Evolutionary conservation across 2,329 filamentous ascomycete genomes (phyloP).

Genomic region (Microdochium trichocladiopsis): DNA sequence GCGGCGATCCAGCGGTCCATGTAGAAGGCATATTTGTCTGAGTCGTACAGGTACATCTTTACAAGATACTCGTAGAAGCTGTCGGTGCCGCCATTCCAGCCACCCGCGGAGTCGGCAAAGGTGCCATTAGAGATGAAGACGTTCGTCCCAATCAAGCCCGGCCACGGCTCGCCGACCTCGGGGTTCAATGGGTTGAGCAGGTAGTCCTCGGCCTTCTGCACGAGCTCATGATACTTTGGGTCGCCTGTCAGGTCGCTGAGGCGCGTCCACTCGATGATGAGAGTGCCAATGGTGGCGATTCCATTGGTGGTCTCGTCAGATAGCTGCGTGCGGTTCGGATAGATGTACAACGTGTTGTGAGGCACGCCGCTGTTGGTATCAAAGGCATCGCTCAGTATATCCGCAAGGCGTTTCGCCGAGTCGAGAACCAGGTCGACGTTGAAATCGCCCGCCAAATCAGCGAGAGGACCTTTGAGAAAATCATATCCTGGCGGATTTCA

Average conservation of each 20-base stretch:
- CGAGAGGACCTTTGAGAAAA: conserved; percentile 61
- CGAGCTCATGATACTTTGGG: conserved; percentile 56
- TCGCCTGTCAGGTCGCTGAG: conserved; percentile 70
- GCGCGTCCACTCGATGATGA: conserved; percentile 79
- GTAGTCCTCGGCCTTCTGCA: conserved; percentile 61
- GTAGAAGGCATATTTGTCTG: conserved; percentile 54
- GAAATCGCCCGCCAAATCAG: conserved; percentile 34
- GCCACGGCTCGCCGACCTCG: conserved; percentile 60
- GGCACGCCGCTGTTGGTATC: conserved; percentile 70
- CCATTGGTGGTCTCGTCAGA: conserved; percentile 54
- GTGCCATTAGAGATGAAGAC: conserved; percentile 58
- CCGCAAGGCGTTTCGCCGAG: conserved; percentile 63
- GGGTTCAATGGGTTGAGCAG: conserved; percentile 59
- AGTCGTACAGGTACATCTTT: conserved; percentile 84
- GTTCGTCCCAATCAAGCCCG: conserved; percentile 65
- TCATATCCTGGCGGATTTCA: conserved; percentile 49
- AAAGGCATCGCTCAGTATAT: conserved; percentile 71
- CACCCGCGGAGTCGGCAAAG: conserved; percentile 61
- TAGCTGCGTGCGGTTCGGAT: conserved; percentile 34
- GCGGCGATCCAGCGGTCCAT: conserved; percentile 69
- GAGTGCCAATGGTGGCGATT: conserved; percentile 68
- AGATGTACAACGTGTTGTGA: conserved; percentile 59
- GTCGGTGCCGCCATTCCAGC: conserved; percentile 72
- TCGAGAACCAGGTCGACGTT: conserved; percentile 51
- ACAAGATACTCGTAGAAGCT: conserved; percentile 87